Percentiles rank a stretch among this genome's conserved stretches.
These are phyloP conservation scores for Phytopythium litorale DNA, from an alignment of 352 stramenopile genomes.

Conservation along the genomic window DNA sequence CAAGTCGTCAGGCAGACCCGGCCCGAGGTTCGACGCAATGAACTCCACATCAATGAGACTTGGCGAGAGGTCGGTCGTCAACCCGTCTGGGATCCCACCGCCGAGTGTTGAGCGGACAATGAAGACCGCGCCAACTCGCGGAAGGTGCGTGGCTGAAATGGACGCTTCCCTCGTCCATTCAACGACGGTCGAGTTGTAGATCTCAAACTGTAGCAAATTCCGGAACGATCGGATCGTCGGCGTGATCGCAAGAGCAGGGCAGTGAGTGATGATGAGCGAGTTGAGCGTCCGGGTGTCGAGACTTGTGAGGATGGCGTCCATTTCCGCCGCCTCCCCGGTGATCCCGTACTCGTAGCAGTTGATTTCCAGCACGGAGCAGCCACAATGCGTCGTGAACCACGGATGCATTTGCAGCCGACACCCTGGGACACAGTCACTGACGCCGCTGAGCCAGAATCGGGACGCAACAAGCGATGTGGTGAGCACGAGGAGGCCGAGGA, in stretches of 20 bases:
- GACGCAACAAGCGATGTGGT: slow-evolving; percentile 30
- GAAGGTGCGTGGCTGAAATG: slow-evolving; percentile 18
- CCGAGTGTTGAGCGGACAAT: slow-evolving; percentile 22
- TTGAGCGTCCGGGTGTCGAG: slow-evolving; percentile 32
- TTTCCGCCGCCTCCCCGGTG: slow-evolving; percentile 14
- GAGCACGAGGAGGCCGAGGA: slow-evolving; percentile 23
- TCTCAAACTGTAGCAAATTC: slow-evolving; percentile 32
- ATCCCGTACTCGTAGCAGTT: slow-evolving; percentile 33
- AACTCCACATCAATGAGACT: slow-evolving; percentile 37
- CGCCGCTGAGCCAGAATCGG: slow-evolving; percentile 16
- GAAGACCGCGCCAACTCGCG: slow-evolving; percentile 25
- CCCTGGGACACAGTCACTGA: slow-evolving; percentile 14
- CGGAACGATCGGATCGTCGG: slow-evolving; percentile 21
- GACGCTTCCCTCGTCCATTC: slow-evolving; percentile 24
- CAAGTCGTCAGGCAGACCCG: slow-evolving; percentile 17
- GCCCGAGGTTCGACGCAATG: slow-evolving; percentile 17
- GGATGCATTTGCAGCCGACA: slow-evolving; percentile 42
- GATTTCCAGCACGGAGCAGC: slow-evolving; percentile 44
- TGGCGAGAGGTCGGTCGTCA: slow-evolving; percentile 24
- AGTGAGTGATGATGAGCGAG: slow-evolving; percentile 45
- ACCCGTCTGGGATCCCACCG: slow-evolving; percentile 20
- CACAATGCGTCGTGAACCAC: slow-evolving; percentile 35
- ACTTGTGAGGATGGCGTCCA: slow-evolving; percentile 14
- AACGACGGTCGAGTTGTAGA: slow-evolving; percentile 40
- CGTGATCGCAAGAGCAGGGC: slow-evolving; percentile 21